phyloP scores from a whole-genome alignment of 169 alveolate species.

The Neospora caninum region DNA sequence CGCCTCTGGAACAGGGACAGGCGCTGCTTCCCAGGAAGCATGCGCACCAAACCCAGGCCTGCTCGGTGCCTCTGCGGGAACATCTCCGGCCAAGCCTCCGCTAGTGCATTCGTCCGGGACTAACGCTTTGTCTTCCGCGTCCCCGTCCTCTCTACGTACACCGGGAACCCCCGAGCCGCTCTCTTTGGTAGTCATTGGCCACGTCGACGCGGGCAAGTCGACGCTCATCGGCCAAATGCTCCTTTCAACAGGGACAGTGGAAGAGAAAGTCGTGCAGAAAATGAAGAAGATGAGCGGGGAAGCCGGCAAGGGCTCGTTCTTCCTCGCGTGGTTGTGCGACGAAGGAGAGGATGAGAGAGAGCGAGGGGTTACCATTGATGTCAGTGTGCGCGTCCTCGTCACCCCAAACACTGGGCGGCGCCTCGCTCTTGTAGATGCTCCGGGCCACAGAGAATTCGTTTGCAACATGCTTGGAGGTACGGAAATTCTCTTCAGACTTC shows the following conservation, averaged over 20 bases:
- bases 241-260: conserved; percentile 86
- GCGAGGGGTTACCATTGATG: conserved; percentile 91
- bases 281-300: conserved; percentile 79
- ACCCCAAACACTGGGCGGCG: conserved; percentile 66
- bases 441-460: conserved; percentile 95
- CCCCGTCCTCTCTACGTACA: neutral
- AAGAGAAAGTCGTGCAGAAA: conserved; percentile 81
- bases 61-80: no score
- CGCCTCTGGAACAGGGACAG: no score
- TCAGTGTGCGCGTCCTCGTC: conserved; percentile 80
- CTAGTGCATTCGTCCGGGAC: neutral
- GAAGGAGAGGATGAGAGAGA: conserved; percentile 82
- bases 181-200: conserved; percentile 93
- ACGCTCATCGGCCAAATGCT: conserved; percentile 93
- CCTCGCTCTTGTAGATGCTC: conserved; percentile 75
- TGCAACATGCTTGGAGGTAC: conserved; percentile 92
- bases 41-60: no score
- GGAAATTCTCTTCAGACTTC: conserved; percentile 58
- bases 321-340: conserved; percentile 89
- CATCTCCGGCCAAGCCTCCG: no score
- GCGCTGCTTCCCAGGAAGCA: no score
- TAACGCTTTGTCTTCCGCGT: neutral
- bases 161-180: conserved; percentile 10
- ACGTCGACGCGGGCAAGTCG: conserved; percentile 96
- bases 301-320: conserved; percentile 42